Evolutionary conservation across 768 basidiomycete species (phyloP).

Genomic region (Gelatoporia subvermispora): DNA sequence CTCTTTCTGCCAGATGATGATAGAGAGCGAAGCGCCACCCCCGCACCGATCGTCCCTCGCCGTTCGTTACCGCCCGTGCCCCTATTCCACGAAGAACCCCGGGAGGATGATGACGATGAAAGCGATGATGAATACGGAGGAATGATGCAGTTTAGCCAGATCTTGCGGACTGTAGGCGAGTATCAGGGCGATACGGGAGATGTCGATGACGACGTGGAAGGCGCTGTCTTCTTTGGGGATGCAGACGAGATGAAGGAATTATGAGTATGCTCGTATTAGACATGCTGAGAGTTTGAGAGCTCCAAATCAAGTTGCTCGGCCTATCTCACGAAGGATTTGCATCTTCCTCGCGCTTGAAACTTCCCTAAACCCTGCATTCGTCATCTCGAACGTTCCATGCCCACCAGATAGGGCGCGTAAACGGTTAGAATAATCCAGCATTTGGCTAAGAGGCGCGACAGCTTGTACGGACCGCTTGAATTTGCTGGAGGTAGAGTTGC

Average conservation of each 20-base stretch:
- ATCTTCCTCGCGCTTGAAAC: conserved; percentile 57
- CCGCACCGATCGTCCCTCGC: conserved; percentile 24
- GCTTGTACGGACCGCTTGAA: conserved; percentile 67
- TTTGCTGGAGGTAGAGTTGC: conserved; percentile 27
- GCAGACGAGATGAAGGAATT: conserved; percentile 72
- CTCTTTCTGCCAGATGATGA: conserved; percentile 71
- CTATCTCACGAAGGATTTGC: conserved; percentile 78
- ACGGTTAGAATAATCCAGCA: conserved; percentile 77
- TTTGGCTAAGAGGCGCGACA: conserved; percentile 71
- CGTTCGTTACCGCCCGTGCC: conserved; percentile 37
- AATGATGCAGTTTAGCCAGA: conserved; percentile 75
- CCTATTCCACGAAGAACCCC: conserved; percentile 32
- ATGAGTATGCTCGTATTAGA: conserved; percentile 8
- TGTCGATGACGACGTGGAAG: conserved; percentile 75
- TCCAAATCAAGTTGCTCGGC: conserved; percentile 39
- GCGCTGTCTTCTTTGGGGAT: conserved; percentile 71
- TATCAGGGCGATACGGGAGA: conserved; percentile 54
- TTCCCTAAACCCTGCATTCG: conserved; percentile 67
- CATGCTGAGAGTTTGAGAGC: background rate
- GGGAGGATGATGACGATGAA: conserved; percentile 20
- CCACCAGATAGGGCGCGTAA: conserved; percentile 80
- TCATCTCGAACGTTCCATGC: conserved; percentile 77
- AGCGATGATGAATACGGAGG: conserved; percentile 39
- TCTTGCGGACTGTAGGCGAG: conserved; percentile 53
- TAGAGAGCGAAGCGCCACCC: conserved; percentile 34